These are phyloP conservation scores for Beauveria sp. DNA, from an alignment of 2,329 filamentous ascomycete genomes.

Conservation along the genomic window DNA sequence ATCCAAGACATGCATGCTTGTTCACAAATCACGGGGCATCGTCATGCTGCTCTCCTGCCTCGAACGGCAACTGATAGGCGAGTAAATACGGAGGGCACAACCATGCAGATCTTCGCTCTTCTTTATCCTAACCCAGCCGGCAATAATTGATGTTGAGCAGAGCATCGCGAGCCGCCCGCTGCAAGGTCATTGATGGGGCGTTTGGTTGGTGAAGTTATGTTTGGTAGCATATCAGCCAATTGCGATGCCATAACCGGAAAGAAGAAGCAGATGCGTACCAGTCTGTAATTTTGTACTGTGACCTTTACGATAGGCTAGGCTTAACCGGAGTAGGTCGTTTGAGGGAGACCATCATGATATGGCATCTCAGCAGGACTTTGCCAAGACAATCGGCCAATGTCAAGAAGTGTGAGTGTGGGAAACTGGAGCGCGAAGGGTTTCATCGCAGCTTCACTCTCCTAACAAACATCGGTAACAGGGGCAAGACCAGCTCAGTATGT, in stretches of 20 bases:
- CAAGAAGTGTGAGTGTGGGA: neutral
- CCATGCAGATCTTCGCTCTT: neutral
- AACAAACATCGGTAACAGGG: neutral
- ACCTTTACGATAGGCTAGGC: neutral
- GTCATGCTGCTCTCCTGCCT: neutral
- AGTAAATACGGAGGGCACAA: neutral
- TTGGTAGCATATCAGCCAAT: neutral
- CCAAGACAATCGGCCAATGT: neutral
- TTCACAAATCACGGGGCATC: neutral
- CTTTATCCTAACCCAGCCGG: neutral
- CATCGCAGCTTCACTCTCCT: neutral
- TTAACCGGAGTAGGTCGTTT: neutral
- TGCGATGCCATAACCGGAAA: neutral
- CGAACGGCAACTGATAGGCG: neutral
- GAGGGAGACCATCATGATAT: neutral
- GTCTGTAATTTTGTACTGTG: neutral
- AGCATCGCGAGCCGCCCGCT: neutral
- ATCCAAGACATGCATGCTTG: neutral
- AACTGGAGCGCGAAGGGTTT: neutral
- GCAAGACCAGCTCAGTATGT: neutral
- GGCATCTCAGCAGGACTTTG: neutral
- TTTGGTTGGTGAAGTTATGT: neutral
- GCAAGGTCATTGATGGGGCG: neutral
- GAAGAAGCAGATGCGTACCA: neutral
- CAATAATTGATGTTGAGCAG: neutral